Conservation (phyloP, 2,329 filamentous ascomycete species). For the Kalaharituber pfeilii region DNA sequence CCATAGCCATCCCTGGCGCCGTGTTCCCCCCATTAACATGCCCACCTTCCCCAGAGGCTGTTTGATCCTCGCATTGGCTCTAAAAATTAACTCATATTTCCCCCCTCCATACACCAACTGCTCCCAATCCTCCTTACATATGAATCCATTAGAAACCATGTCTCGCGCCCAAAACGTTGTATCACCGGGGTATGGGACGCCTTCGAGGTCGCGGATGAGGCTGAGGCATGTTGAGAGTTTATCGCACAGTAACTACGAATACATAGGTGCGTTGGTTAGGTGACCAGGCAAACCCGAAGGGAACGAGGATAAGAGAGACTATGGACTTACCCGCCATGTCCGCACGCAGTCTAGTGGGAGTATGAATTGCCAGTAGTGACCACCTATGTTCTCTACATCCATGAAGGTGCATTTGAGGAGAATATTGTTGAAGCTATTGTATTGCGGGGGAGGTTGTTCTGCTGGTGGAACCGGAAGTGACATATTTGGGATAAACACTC, state of each 20-base stretch:
- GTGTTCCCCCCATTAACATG: too few species aligned
- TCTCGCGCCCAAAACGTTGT: background rate
- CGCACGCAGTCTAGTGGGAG: background rate
- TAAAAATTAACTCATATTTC: background rate
- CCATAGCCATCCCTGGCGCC: too few species aligned
- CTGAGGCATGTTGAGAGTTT: background rate
- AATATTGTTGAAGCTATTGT: background rate
- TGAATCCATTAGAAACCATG: background rate
- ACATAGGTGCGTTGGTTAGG: background rate
- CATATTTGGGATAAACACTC: too few species aligned
- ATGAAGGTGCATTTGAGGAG: background rate
- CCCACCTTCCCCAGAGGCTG: background rate
- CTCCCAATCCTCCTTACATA: slow-evolving; percentile 1
- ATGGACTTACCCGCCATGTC: slow-evolving; percentile 2
- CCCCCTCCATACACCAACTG: background rate
- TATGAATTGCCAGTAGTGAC: background rate
- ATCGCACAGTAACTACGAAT: background rate
- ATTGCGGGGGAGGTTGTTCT: background rate
- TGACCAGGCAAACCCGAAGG: background rate
- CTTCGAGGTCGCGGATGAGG: background rate
- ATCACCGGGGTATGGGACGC: background rate
- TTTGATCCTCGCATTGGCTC: background rate
- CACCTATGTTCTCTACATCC: background rate
- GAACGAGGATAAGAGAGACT: background rate
- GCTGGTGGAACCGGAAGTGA: too few species aligned